Base-by-base conservation (phyloP, 2,329 filamentous ascomycete genomes). In the Sordariomycetes sp. region DNA sequence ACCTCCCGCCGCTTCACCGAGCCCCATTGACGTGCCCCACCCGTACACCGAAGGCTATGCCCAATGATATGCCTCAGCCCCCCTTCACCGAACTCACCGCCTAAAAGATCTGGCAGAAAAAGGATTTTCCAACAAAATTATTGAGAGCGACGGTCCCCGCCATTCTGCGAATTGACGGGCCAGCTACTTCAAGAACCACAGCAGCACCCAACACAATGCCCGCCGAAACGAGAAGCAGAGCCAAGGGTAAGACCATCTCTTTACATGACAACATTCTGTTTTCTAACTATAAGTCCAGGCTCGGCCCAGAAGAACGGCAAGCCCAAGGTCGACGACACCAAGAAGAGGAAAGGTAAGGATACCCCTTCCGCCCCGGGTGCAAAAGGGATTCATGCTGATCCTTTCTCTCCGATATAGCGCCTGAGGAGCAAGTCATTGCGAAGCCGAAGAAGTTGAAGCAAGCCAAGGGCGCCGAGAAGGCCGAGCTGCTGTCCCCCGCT, bases 381-480 rank as follows among this genome's bases (percentile, higher is more conserved):
- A 24, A 24, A n/a, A 4, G 37, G 20, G 10, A 22, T 14, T 28
- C 20, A 40, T 59, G 34, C 59, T 59, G 48, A 61, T 24, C 53
- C 10, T 43, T n/a, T 16, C 20, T 7, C 35, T 22, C 4, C 14
- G 40, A 16, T 28, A 32, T 59, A 76, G 74, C 75, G n/a, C 64
- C 69, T 60, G 75, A 77, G 35, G 74, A 77, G 64, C 66, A 71
- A n/a, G 75, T 73, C 6, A 74, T 74, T 52, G 69, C 74, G 58
- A 70, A 71, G 20, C 57, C 68, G 56, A 78, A 78, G 68, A 78
- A 78, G 68, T 66, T 75, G 58, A 79, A 76, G 64, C 66, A 76
- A 53, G 69, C 66, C 18, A 74, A 74, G 65, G 69, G 70, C 35
- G 59, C 65, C 16, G 54, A 59, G 14, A 64, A 65, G 54, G 62